Conservation (phyloP, 2,329 filamentous ascomycete species). For the Harringtonia lauricola region DNA sequence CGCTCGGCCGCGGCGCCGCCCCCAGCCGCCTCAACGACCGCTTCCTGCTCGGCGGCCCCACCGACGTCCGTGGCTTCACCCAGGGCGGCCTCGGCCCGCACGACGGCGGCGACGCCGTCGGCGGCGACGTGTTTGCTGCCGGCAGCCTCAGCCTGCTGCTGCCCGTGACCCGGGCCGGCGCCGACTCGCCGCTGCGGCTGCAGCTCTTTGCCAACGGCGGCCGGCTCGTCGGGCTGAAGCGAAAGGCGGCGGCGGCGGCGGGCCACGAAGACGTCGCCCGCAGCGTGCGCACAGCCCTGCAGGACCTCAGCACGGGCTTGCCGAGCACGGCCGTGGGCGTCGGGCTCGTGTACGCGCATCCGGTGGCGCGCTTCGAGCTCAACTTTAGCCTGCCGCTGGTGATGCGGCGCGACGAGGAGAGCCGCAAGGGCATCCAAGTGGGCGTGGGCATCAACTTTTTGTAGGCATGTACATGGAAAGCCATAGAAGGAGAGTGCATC, state of each 20-base stretch:
- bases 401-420: slow-evolving; percentile 71
- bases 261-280: slow-evolving; percentile 32
- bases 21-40: slow-evolving; percentile 84
- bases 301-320: slow-evolving; percentile 60
- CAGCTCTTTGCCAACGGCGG: slow-evolving; percentile 91
- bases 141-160: slow-evolving; percentile 78
- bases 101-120: slow-evolving; percentile 75
- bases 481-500: not conserved
- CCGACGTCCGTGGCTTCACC: slow-evolving; percentile 88
- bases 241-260: slow-evolving; percentile 32
- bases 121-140: slow-evolving; percentile 85
- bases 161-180: slow-evolving; percentile 70
- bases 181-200: slow-evolving; percentile 73
- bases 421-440: slow-evolving; percentile 82
- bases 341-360: slow-evolving; percentile 89
- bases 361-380: slow-evolving; percentile 84
- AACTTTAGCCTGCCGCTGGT: slow-evolving; percentile 89
- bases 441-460: slow-evolving; percentile 96
- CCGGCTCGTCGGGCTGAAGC: slow-evolving; percentile 65
- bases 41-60: slow-evolving; percentile 89
- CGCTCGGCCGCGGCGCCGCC: slow-evolving; percentile 38
- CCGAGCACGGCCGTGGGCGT: slow-evolving; percentile 82
- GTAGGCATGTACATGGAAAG: slow-evolving; percentile 30
- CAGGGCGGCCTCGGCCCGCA: slow-evolving; percentile 80
- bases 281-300: slow-evolving; percentile 50